phyloP scores from a whole-genome alignment of 1,284 basidiomycete genomes.

The Sanghuangporus baumii region DNA sequence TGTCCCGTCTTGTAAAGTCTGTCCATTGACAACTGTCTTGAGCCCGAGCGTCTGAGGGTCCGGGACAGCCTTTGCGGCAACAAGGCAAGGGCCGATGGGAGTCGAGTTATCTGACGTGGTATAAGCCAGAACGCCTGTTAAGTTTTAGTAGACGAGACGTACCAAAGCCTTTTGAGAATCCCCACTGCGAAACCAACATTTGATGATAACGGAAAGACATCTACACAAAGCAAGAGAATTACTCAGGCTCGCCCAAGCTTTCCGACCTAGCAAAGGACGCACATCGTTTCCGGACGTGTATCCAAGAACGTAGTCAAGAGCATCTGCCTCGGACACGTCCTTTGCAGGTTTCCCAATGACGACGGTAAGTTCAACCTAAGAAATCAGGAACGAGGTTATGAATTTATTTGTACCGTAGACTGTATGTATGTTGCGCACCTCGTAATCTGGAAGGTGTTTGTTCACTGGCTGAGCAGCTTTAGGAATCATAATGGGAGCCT shows the following conservation, averaged over 20 bases:
- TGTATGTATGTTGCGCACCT: constrained; percentile 28
- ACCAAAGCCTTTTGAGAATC: constrained; percentile 83
- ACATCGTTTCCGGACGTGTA: constrained; percentile 81
- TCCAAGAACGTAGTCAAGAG: constrained; percentile 76
- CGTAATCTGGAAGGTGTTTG: constrained; percentile 78
- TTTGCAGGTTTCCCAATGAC: constrained; percentile 80
- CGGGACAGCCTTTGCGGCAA: constrained; percentile 55
- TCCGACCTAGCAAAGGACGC: constrained; percentile 32
- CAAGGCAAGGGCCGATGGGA: constrained; percentile 73
- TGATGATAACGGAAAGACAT: constrained; percentile 79
- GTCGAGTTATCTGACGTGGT: constrained; percentile 56
- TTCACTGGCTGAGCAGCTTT: constrained; percentile 62
- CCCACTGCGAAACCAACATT: constrained; percentile 72
- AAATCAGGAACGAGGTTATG: neutral
- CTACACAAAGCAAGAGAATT: constrained; percentile 29
- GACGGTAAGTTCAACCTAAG: constrained; percentile 69
- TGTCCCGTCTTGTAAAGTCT: constrained; percentile 66
- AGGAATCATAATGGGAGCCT: constrained; percentile 63
- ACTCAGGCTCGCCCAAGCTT: constrained; percentile 55
- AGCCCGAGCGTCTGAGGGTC: constrained; percentile 69
- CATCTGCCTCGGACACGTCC: constrained; percentile 70
- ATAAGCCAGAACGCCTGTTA: neutral
- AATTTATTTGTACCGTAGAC: neutral
- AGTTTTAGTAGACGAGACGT: constrained; percentile 20
- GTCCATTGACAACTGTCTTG: constrained; percentile 63